phyloP scores from a whole-genome alignment of 768 basidiomycete genomes.

The Austroboletus festivus region DNA sequence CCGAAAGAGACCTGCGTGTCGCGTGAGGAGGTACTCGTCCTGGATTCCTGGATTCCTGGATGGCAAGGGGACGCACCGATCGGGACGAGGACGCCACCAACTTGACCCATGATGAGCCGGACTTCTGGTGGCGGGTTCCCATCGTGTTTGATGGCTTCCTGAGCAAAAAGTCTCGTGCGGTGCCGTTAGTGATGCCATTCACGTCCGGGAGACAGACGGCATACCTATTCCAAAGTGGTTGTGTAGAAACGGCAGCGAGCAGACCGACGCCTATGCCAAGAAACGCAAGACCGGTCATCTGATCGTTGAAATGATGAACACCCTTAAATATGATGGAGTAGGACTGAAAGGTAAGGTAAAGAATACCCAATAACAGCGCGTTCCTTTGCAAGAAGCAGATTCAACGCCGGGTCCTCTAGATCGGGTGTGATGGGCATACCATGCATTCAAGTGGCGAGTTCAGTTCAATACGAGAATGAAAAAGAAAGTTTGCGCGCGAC shows the following conservation, averaged over 20 bases:
- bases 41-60: too few relatives aligned
- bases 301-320: slow-evolving; percentile 51
- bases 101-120: slow-evolving; percentile 61
- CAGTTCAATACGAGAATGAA: neutral
- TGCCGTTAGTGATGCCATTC: neutral
- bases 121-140: slow-evolving; percentile 62
- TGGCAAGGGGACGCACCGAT: slow-evolving; percentile 37
- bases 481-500: slow-evolving; percentile 19
- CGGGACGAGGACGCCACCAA: slow-evolving; percentile 65
- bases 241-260: slow-evolving; percentile 35
- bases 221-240: slow-evolving; percentile 46
- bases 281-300: slow-evolving; percentile 48
- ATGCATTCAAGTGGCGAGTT: slow-evolving; percentile 46
- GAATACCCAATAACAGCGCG: slow-evolving; percentile 40
- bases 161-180: slow-evolving; percentile 34
- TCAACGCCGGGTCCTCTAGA: neutral
- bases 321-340: slow-evolving; percentile 49
- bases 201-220: neutral
- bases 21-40: neutral
- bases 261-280: slow-evolving; percentile 51
- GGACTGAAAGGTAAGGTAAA: slow-evolving; percentile 56
- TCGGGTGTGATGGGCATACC: too few relatives aligned
- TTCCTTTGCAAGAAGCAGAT: slow-evolving; percentile 28
- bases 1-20: slow-evolving; percentile 42
- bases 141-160: slow-evolving; percentile 36